Evolutionary conservation across 1,284 basidiomycete species (phyloP).

Genomic region (Veloporphyrellus conicus): DNA sequence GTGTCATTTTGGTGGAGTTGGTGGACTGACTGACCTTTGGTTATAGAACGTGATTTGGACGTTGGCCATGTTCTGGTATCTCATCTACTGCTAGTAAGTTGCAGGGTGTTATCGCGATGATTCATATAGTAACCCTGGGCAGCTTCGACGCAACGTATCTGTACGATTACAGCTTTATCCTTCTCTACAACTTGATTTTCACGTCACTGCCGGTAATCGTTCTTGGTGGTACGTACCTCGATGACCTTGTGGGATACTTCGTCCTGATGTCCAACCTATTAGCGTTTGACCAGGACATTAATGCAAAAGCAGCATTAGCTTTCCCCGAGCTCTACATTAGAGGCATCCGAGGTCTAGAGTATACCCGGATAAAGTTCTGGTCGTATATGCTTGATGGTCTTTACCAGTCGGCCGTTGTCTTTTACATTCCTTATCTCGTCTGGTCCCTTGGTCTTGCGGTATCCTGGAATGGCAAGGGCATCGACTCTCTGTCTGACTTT

Average conservation of each 20-base stretch:
- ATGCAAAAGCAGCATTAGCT: slow-evolving; percentile 83
- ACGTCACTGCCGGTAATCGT: slow-evolving; percentile 90
- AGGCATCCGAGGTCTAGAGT: slow-evolving; percentile 89
- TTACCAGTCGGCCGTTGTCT: slow-evolving; percentile 88
- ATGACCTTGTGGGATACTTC: neutral
- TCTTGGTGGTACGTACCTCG: slow-evolving; percentile 65
- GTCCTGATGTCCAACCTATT: slow-evolving; percentile 8
- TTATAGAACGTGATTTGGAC: slow-evolving; percentile 85
- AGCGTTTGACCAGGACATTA: slow-evolving; percentile 96
- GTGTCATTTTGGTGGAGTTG: neutral
- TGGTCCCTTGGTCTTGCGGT: slow-evolving; percentile 63
- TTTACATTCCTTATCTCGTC: slow-evolving; percentile 83
- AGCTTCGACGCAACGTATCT: slow-evolving; percentile 94
- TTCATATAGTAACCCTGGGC: slow-evolving; percentile 15
- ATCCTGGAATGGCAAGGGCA: slow-evolving; percentile 70
- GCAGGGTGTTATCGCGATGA: neutral
- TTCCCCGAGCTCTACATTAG: slow-evolving; percentile 93
- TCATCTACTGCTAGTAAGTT: slow-evolving; percentile 78
- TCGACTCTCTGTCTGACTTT: slow-evolving; percentile 81
- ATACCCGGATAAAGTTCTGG: slow-evolving; percentile 92
- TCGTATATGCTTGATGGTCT: slow-evolving; percentile 91
- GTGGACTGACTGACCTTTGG: neutral
- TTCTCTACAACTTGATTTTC: slow-evolving; percentile 89
- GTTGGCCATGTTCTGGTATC: slow-evolving; percentile 90
- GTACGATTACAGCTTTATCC: slow-evolving; percentile 92